Conservation (phyloP, 768 basidiomycete genomes). For the Lactifluus echinatus region DNA sequence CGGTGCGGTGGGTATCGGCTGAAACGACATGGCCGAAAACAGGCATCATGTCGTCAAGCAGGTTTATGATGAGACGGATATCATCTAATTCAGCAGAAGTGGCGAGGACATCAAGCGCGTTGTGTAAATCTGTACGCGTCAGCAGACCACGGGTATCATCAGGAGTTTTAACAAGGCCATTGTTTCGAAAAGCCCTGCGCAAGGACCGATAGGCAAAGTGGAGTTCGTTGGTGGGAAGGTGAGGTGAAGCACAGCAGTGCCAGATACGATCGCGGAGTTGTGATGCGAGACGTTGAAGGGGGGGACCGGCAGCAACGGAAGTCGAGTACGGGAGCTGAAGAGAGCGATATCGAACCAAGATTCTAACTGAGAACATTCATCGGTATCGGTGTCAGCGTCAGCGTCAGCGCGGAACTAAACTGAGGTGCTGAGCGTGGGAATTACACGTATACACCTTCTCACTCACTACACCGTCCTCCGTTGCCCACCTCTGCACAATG, state of each 20-base stretch:
- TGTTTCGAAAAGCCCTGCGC: constrained; percentile 12
- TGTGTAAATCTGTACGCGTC: constrained; percentile 29
- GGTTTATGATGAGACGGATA: constrained; percentile 43
- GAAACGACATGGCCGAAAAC: constrained; percentile 40
- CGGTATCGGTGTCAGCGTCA: neutral
- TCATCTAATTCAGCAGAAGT: constrained; percentile 45
- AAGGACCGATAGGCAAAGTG: constrained; percentile 11
- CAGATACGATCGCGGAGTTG: constrained; percentile 13
- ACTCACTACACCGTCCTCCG: constrained; percentile 1
- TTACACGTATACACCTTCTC: neutral
- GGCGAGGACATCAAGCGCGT: constrained; percentile 39
- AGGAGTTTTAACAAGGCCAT: neutral
- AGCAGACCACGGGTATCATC: constrained; percentile 14
- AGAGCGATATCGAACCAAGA: neutral
- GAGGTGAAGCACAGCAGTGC: constrained; percentile 1
- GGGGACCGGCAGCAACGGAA: constrained; percentile 42
- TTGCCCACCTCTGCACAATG: constrained; percentile 41
- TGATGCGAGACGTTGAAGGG: constrained; percentile 20
- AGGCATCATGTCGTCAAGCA: constrained; percentile 41
- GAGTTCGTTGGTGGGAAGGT: constrained; percentile 1
- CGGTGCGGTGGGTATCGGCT: constrained; percentile 38
- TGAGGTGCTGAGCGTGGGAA: neutral
- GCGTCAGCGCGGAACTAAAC: too few species aligned
- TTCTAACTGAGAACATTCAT: constrained; percentile 10
- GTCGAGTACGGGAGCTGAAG: neutral